phyloP scores from a whole-genome alignment of 352 stramenopile species.

The Pelagophyceae sp. region DNA sequence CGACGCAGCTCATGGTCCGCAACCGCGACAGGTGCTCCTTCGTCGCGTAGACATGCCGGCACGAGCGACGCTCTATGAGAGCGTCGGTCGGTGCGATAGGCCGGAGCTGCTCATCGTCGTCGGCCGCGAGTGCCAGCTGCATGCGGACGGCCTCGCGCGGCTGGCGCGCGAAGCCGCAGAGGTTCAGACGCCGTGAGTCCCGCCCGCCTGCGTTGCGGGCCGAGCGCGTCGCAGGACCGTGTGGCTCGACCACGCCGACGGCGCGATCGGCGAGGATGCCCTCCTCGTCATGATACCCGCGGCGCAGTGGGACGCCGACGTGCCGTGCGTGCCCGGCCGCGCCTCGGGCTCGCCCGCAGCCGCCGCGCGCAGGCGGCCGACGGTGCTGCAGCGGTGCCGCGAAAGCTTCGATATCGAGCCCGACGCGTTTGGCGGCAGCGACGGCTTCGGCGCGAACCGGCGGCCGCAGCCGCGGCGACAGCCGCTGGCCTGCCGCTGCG shows the following conservation, averaged over 20 bases:
- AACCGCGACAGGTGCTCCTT: no score
- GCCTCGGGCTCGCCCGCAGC: no score
- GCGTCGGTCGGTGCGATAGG: background rate
- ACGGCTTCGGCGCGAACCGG: background rate
- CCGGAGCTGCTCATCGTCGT: background rate
- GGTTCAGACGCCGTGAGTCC: background rate
- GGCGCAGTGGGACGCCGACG: no score
- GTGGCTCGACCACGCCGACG: background rate
- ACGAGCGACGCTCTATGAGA: background rate
- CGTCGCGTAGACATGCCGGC: background rate
- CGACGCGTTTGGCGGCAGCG: background rate
- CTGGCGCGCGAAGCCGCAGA: background rate
- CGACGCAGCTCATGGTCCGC: background rate
- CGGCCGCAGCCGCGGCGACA: background rate
- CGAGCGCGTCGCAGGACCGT: no score
- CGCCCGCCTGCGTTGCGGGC: no score
- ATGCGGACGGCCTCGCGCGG: background rate
- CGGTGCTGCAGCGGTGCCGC: background rate
- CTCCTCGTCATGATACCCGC: no score
- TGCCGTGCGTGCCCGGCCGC: no score
- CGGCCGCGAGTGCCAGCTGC: background rate
- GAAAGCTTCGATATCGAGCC: conserved; percentile 3
- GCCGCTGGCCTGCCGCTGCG: conserved; percentile 1
- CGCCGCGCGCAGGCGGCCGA: no score
- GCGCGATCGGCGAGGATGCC: background rate